Conservation (phyloP, 139 green algal species). For the Volvox africanus region DNA sequence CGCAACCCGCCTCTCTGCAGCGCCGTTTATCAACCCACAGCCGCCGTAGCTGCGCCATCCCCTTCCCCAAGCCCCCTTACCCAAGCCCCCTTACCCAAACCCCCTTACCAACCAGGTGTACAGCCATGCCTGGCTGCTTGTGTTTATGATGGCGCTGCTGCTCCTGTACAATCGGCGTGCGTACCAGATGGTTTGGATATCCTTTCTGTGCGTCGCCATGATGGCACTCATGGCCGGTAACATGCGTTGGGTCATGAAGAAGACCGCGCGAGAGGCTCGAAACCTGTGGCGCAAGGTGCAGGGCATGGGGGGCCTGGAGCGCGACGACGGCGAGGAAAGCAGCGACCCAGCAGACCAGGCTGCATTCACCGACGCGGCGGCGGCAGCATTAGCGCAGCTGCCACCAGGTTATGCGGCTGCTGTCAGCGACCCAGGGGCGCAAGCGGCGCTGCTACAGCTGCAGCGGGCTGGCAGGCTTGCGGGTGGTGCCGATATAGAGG, state of each 20-base stretch:
- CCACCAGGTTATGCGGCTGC: neutral
- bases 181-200: constrained; percentile 42
- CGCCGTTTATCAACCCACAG: too few relatives aligned
- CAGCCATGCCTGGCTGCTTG: constrained; percentile 49
- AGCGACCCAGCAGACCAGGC: neutral
- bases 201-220: neutral
- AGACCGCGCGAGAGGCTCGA: constrained; percentile 39
- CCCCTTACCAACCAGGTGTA: constrained; percentile 7
- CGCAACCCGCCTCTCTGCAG: too few relatives aligned
- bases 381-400: neutral
- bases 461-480: neutral
- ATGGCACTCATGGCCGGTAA: constrained; percentile 26
- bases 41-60: too few relatives aligned
- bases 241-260: constrained; percentile 49
- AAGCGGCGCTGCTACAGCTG: neutral
- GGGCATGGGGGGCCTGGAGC: neutral
- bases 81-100: too few relatives aligned
- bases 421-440: neutral
- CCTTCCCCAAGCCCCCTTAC: too few relatives aligned
- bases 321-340: neutral
- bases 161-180: constrained; percentile 37
- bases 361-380: neutral
- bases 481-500: neutral
- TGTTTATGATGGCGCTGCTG: constrained; percentile 46
- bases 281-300: constrained; percentile 41